Base-by-base conservation (phyloP, 208 protist genomes). In the Leishmania mexicana region DNA sequence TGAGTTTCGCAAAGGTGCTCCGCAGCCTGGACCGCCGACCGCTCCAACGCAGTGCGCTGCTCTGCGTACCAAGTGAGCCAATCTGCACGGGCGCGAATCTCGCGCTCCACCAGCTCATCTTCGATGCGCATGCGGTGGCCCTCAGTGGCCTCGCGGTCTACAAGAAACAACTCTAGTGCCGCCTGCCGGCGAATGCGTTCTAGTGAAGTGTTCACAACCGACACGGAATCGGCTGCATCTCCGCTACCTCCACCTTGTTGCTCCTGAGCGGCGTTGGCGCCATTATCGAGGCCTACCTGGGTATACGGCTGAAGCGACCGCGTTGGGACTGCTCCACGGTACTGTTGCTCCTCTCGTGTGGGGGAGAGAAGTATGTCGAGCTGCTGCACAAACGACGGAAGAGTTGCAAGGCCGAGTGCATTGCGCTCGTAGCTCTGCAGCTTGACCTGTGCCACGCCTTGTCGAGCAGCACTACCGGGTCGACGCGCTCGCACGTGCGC, bases 381-480 rank as follows among this genome's bases (percentile, higher is more conserved):
- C 13, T 88, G 88, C 42, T 84, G 81, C 17, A 86, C 79, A 80
- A 96, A 96, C 11, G 76, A 45, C 11, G 93, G 85, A 58, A 96
- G 84, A 3, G 76, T 82, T 17, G 94, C 77, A 49, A 87, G 38
- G 15, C 89, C 93, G 38, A 78, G 53, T 15, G 60, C 71, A 15
- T 83, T 83, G 7, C 81, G 76, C 28, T 83, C 58, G 8, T 42
- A 24, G 15, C 13, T 60, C 42, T 31, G 49, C 28, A 62, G 11
- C 57, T 49, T 60, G 2, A 6, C 1, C 15, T 45, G 68, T 7
- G 51, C 21, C 31, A 24, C 38, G 38, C 35, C 76, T 58, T 53
- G 21, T 54, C 70, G 57, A 47, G 42, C 71, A 38, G 78, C 72
- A 57, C 45, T 67, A 28, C 24, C 31, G 60, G 64, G 47, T 57